A percentile compares a stretch with the other conserved stretches of the same genome.
These are phyloP conservation scores for Taiozyma sp. DNA, from an alignment of 1,139 yeast species.

Conservation along the genomic window DNA sequence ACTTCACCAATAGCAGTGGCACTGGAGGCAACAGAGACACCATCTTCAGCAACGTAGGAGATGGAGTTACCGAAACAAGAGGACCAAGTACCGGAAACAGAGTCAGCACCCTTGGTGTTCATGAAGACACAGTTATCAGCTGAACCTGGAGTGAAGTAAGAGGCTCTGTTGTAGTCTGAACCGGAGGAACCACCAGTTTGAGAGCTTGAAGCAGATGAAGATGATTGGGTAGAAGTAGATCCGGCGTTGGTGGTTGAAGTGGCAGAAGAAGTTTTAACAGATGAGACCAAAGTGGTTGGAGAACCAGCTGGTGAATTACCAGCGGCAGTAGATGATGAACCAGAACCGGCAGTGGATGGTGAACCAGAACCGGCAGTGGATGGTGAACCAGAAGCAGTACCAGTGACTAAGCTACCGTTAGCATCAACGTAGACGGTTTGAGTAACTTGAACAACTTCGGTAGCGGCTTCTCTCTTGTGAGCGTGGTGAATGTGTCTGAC, in stretches of 20 bases:
- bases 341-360: conserved; percentile 17
- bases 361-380: conserved; percentile 23
- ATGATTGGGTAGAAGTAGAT: conserved; percentile 25
- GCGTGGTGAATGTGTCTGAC: conserved; percentile 49
- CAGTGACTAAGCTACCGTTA: conserved; percentile 40
- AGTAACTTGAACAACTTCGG: conserved; percentile 64
- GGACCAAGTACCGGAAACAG: conserved; percentile 83
- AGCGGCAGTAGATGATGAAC: conserved; percentile 19
- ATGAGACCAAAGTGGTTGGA: conserved; percentile 8
- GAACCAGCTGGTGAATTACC: neutral
- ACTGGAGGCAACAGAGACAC: conserved; percentile 55
- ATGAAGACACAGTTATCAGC: conserved; percentile 73
- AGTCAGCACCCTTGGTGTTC: conserved; percentile 68
- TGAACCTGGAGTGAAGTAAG: conserved; percentile 65
- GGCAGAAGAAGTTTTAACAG: conserved; percentile 25
- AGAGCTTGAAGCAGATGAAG: conserved; percentile 29
- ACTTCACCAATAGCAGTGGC: conserved; percentile 60
- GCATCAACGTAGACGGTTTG: conserved; percentile 64
- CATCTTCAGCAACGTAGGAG: conserved; percentile 73
- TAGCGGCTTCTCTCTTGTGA: conserved; percentile 57
- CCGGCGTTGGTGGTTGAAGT: conserved; percentile 23
- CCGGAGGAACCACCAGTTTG: conserved; percentile 31
- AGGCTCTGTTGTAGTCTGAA: conserved; percentile 67
- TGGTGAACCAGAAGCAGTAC: too few species aligned
- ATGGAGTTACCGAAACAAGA: conserved; percentile 83